These are phyloP conservation scores for Pyrus pyrifolia DNA, from an alignment of 306 rosid genomes.

Conservation along the genomic window DNA sequence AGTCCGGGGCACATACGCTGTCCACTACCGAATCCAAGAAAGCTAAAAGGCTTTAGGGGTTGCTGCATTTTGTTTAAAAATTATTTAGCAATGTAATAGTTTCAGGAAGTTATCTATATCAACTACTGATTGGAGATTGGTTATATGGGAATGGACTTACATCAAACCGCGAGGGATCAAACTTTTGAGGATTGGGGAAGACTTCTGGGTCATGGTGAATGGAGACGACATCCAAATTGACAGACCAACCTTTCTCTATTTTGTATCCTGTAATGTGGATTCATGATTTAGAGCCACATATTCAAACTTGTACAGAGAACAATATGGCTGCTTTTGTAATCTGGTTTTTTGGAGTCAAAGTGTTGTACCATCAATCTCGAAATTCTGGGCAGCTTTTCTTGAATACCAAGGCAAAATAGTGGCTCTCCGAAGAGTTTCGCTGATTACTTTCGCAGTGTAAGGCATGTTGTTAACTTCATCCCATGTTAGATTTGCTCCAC, in stretches of 20 bases:
- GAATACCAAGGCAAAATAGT: conserved; percentile 84
- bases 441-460: conserved; percentile 68
- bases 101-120: not conserved
- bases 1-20: conserved; percentile 94
- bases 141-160: conserved; percentile 22
- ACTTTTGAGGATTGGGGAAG: conserved; percentile 58
- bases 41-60: conserved; percentile 55
- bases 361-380: conserved; percentile 61
- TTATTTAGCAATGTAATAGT: not conserved
- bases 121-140: not conserved
- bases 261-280: conserved; percentile 43
- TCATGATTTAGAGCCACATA: not conserved
- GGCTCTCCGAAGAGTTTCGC: conserved; percentile 78
- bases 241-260: conserved; percentile 78
- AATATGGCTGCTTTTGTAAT: not conserved
- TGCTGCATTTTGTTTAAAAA: conserved; percentile 36
- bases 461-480: conserved; percentile 71
- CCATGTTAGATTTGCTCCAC: conserved; percentile 65
- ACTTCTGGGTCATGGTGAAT: conserved; percentile 66
- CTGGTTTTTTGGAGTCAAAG: not conserved
- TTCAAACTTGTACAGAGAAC: not conserved
- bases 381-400: conserved; percentile 79
- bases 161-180: conserved; percentile 80
- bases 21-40: conserved; percentile 83
- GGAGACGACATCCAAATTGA: conserved; percentile 78